These are phyloP conservation scores for Entomortierella beljakovae DNA, from an alignment of 192 early-diverging fungal species.

Conservation along the genomic window DNA sequence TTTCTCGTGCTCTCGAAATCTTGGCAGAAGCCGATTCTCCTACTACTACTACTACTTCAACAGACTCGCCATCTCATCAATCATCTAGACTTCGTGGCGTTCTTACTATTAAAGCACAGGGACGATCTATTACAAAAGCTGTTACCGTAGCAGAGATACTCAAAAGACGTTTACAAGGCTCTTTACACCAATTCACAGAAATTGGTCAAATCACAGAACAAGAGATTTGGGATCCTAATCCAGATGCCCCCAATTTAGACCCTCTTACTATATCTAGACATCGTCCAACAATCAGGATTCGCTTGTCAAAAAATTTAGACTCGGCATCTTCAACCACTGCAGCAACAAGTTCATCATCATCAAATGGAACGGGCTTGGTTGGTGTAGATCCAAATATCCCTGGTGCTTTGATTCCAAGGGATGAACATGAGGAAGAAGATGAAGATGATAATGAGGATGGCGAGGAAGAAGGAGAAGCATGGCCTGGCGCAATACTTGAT, in stretches of 20 bases:
- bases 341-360: background rate
- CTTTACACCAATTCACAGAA: conserved; percentile 65
- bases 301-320: conserved; percentile 28
- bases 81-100: conserved; percentile 17
- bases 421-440: conserved; percentile 24
- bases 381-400: conserved; percentile 25
- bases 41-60: background rate
- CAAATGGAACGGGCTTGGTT: background rate
- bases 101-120: conserved; percentile 56
- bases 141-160: conserved; percentile 75
- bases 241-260: conserved; percentile 36
- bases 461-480: conserved; percentile 16
- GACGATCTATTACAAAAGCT: conserved; percentile 68
- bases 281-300: conserved; percentile 45
- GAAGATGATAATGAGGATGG: conserved; percentile 9
- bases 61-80: background rate
- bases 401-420: conserved; percentile 25
- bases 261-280: conserved; percentile 36
- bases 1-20: conserved; percentile 36
- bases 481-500: conserved; percentile 49
- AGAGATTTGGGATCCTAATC: conserved; percentile 49
- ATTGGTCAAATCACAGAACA: conserved; percentile 56
- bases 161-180: conserved; percentile 65
- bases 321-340: background rate
- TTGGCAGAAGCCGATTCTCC: conserved; percentile 19